Conservation (phyloP, 352 stramenopile species). For the Blastocystis sp. region DNA sequence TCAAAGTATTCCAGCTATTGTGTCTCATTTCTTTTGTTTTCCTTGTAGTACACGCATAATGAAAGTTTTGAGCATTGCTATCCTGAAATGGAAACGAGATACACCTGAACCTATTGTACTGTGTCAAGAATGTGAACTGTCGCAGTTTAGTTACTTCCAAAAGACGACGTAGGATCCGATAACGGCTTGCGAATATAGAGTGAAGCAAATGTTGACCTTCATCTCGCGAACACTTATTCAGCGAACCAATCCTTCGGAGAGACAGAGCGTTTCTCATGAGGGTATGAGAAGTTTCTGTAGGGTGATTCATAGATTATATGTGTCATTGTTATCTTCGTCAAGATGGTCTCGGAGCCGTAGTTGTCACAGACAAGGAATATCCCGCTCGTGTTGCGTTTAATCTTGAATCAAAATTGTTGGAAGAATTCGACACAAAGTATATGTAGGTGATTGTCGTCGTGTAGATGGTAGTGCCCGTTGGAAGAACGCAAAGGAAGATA, state of each 20-base stretch:
- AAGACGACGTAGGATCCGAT: constrained; percentile 67
- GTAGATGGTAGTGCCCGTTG: constrained; percentile 63
- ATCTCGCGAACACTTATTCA: constrained; percentile 97
- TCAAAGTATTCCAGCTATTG: too few species aligned
- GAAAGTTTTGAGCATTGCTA: constrained; percentile 75
- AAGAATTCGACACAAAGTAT: constrained; percentile 82
- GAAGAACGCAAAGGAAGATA: constrained; percentile 68
- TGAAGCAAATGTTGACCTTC: constrained; percentile 97
- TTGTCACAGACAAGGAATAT: constrained; percentile 95
- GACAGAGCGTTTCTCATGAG: constrained; percentile 94
- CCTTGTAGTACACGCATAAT: constrained; percentile 65
- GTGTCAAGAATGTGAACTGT: constrained; percentile 71
- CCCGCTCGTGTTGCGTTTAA: constrained; percentile 92
- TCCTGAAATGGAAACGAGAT: constrained; percentile 70
- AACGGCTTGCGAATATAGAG: constrained; percentile 67
- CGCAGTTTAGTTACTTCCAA: constrained; percentile 78
- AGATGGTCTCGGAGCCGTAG: constrained; percentile 86
- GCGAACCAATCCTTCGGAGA: constrained; percentile 84
- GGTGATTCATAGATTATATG: constrained; percentile 78
- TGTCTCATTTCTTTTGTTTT: too few species aligned
- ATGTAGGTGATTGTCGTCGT: constrained; percentile 63
- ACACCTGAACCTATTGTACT: constrained; percentile 72
- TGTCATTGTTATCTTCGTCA: constrained; percentile 93
- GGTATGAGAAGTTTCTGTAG: constrained; percentile 67
- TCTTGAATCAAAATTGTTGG: constrained; percentile 86